Conservation (phyloP, 805 yeast genomes). For the Candida germanica region DNA sequence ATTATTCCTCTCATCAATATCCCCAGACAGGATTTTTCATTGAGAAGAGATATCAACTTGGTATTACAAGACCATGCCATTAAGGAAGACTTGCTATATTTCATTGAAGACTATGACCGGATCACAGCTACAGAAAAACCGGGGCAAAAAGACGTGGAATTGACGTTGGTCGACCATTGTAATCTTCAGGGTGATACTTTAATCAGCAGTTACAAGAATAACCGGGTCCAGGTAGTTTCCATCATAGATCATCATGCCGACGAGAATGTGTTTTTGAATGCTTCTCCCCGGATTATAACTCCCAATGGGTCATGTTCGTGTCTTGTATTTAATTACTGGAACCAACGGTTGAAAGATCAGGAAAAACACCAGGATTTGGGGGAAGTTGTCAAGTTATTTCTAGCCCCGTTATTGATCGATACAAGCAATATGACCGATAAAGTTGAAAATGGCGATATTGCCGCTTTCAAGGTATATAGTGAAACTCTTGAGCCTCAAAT, state of each 20-base stretch:
- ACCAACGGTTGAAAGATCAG: slow-evolving; percentile 18
- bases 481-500: slow-evolving; percentile 13
- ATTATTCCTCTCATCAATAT: slow-evolving; percentile 77
- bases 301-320: slow-evolving; percentile 78
- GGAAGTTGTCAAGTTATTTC: slow-evolving; percentile 45
- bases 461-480: slow-evolving; percentile 41
- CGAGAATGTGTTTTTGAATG: slow-evolving; percentile 46
- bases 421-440: slow-evolving; percentile 65
- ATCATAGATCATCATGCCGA: slow-evolving; percentile 91
- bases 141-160: slow-evolving; percentile 9
- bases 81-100: slow-evolving; percentile 49
- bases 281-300: slow-evolving; percentile 59
- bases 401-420: slow-evolving; percentile 74
- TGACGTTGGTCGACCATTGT: slow-evolving; percentile 82
- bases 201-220: slow-evolving; percentile 22
- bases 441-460: slow-evolving; percentile 58
- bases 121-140: slow-evolving; percentile 2
- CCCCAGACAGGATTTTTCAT: slow-evolving; percentile 56
- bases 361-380: slow-evolving; percentile 14
- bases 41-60: slow-evolving; percentile 68
- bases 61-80: slow-evolving; percentile 51
- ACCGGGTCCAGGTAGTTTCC: slow-evolving; percentile 22
- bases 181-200: slow-evolving; percentile 51
- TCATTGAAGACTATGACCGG: slow-evolving; percentile 60
- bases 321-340: slow-evolving; percentile 66